Conservation (phyloP, 2,329 filamentous ascomycete genomes). For the Ambrosiella xylebori region DNA sequence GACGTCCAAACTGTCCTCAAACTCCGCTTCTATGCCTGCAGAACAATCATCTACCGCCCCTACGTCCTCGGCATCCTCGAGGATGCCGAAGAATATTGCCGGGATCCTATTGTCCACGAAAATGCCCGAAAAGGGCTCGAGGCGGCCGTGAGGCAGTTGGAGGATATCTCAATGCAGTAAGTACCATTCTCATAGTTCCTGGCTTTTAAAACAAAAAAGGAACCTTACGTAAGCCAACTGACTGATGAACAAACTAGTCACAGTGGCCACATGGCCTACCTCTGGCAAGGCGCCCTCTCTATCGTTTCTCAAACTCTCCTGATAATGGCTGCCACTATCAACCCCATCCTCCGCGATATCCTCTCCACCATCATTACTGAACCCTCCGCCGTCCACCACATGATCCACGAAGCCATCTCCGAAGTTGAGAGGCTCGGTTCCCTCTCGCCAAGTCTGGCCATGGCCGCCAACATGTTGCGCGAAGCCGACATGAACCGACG, state of each 20-base stretch:
- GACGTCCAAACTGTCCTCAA: neutral
- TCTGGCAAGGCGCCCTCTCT: neutral
- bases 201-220: too few species aligned
- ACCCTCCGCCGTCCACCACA: neutral
- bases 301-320: neutral
- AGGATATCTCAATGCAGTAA: neutral
- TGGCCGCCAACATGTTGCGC: neutral
- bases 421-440: neutral
- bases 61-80: neutral
- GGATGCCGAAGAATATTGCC: neutral
- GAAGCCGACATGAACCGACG: neutral
- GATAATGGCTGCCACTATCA: neutral
- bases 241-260: neutral
- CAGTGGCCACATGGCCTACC: neutral
- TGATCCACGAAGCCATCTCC: neutral
- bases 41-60: neutral
- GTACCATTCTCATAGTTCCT: too few species aligned
- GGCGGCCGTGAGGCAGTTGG: neutral
- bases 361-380: neutral
- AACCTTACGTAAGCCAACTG: neutral
- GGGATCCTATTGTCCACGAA: too few species aligned
- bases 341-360: neutral
- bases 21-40: neutral
- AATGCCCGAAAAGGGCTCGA: neutral
- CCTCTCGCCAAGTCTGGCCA: neutral